Evolutionary conservation across 2,329 filamentous ascomycete species (phyloP), one percentile per base, ranked within the genome.

Genomic region (Capronia epimyces): DNA sequence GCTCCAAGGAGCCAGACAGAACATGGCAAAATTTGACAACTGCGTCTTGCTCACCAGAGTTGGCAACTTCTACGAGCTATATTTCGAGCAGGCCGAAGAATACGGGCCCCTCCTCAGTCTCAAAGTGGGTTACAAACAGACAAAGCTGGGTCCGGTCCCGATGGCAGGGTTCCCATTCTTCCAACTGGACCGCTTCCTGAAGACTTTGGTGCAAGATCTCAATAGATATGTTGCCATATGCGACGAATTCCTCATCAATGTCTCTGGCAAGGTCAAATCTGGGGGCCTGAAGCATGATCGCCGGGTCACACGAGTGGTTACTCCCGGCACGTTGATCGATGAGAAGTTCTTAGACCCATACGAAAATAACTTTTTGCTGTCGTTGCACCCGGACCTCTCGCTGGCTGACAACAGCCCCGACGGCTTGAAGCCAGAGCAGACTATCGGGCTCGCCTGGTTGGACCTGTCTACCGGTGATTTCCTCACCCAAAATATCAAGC

Each of bases 151-250:
- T 20, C 79, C 81, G 18, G 87, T 98, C 15, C 74, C 90, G 4
- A 97, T 98, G 91, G 86, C 90, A 59, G 93, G 93, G 1, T 98
- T 98, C 61, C 93, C 91, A 15, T 89, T 88, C 67, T 90, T 87
- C 64, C 90, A 97, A 66, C 76, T 98, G 21, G 91, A 97, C 64
- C 83, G 89, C 20, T 96, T 89, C 67, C 80, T 98, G 61, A 97
- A 96, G 68, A 82, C 88, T 55, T 79, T 98, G 16, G 93, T 98
- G 2, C 86, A 95, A 66, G 93, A 97, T 65, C 72, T 93, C 40
- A 87, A 86, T 66, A 86, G 87, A 64, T 88, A 94, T 69, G 93
- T 98, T 55, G 93, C 93, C 42, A 86, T 98, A 57, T 89, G 88
- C 41, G 91, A 98, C 66, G 93, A 98, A 67, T 91, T 94, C 62